These are phyloP conservation scores for Lactarius hengduanensis DNA, from an alignment of 768 basidiomycete genomes.

Conservation along the genomic window DNA sequence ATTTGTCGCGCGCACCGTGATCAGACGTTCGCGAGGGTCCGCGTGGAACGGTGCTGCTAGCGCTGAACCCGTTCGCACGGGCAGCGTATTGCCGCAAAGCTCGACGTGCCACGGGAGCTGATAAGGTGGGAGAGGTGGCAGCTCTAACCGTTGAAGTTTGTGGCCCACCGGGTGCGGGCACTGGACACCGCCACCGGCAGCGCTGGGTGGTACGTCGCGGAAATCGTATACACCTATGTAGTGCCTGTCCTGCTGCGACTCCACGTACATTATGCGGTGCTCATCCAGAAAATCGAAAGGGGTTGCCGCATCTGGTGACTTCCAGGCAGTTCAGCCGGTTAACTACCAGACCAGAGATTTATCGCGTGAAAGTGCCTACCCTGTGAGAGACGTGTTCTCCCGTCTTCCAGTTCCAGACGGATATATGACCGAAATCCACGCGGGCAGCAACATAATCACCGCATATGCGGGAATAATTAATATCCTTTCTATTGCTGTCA, in stretches of 20 bases:
- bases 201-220: background rate
- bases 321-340: background rate
- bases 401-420: constrained; percentile 26
- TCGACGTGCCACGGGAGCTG: constrained; percentile 16
- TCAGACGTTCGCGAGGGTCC: constrained; percentile 18
- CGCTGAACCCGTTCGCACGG: background rate
- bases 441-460: constrained; percentile 18
- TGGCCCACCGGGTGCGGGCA: background rate
- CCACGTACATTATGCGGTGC: constrained; percentile 15
- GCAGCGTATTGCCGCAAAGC: constrained; percentile 16
- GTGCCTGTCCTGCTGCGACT: constrained; percentile 10
- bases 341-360: background rate
- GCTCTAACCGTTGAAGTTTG: constrained; percentile 3
- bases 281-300: constrained; percentile 23
- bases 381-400: constrained; percentile 10
- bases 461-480: background rate
- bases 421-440: constrained; percentile 14
- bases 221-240: constrained; percentile 17
- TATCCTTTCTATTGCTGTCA: background rate
- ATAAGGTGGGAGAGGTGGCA: constrained; percentile 10
- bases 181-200: background rate
- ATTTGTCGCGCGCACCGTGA: constrained; percentile 16
- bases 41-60: constrained; percentile 12
- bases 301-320: background rate
- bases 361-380: constrained; percentile 5